A percentile compares a stretch with the other conserved stretches of the same genome.
Evolutionary conservation across 1,284 basidiomycete genomes (phyloP).

Genomic region (Termitomyces sp.): DNA sequence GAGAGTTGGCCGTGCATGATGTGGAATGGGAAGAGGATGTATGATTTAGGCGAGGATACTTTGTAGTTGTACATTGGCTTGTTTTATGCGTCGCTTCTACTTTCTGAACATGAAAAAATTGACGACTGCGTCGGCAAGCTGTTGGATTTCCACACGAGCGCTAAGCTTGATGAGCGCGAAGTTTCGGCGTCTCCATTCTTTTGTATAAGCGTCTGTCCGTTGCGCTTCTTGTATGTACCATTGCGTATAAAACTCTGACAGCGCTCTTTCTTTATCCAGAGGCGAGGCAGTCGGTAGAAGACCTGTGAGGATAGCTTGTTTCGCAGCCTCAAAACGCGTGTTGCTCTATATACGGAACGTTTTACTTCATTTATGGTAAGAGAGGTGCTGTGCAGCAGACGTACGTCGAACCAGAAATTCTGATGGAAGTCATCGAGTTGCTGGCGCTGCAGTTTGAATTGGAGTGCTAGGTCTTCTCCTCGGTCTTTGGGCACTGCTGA

Average conservation of each 20-base stretch:
- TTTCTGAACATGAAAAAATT: conserved; percentile 12
- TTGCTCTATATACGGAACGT: conserved; percentile 50
- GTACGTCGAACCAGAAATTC: conserved; percentile 70
- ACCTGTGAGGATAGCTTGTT: conserved; percentile 49
- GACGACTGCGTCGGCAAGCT: conserved; percentile 27
- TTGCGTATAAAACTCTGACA: conserved; percentile 65
- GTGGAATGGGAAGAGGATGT: conserved; percentile 28
- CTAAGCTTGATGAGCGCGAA: conserved; percentile 49
- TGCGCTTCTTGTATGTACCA: conserved; percentile 66
- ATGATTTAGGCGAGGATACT: conserved; percentile 13
- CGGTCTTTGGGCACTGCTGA: conserved; percentile 27
- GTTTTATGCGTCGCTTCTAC: neutral
- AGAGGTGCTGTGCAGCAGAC: conserved; percentile 26
- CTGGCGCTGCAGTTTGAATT: conserved; percentile 63
- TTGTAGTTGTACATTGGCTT: conserved; percentile 11
- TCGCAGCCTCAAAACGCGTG: conserved; percentile 63
- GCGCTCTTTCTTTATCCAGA: conserved; percentile 55
- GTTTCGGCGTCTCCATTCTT: conserved; percentile 60
- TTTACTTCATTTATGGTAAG: conserved; percentile 2
- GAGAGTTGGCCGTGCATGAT: conserved; percentile 52
- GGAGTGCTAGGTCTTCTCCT: conserved; percentile 48
- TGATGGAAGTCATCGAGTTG: conserved; percentile 69
- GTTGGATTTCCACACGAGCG: conserved; percentile 46
- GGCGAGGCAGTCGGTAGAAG: conserved; percentile 47
- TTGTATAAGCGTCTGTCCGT: conserved; percentile 53